Percentiles rank a stretch among this genome's conserved stretches.
These are phyloP conservation scores for Acarospora socialis DNA, from an alignment of 2,329 filamentous ascomycete genomes.

Conservation along the genomic window DNA sequence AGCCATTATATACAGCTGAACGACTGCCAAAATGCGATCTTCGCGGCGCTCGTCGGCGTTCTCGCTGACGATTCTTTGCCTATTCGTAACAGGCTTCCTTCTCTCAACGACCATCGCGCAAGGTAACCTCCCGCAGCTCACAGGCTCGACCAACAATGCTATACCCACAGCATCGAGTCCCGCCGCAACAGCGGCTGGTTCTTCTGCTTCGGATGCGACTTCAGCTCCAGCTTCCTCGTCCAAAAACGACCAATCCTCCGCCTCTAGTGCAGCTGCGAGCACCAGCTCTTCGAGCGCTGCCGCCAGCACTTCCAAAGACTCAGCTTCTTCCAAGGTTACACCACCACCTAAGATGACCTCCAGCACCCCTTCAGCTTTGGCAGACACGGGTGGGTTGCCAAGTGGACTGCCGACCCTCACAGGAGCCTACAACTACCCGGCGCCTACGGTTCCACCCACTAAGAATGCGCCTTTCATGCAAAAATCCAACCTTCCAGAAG, in stretches of 20 bases:
- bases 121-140: conserved; percentile 18
- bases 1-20: background rate
- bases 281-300: conserved; percentile 12
- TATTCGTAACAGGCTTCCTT: conserved; percentile 20
- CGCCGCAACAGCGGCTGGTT: conserved; percentile 4
- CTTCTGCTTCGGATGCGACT: conserved; percentile 5
- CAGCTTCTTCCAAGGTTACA: conserved; percentile 2
- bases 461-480: conserved; percentile 83
- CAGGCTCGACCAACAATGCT: conserved; percentile 4
- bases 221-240: conserved; percentile 17
- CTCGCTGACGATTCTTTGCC: conserved; percentile 14
- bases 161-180: background rate
- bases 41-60: background rate
- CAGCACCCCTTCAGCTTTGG: conserved; percentile 1
- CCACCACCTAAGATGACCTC: too few relatives aligned
- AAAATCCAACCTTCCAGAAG: conserved; percentile 69
- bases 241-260: conserved; percentile 11
- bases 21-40: background rate
- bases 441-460: conserved; percentile 67
- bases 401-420: conserved; percentile 37
- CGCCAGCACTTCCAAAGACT: conserved; percentile 9
- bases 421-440: conserved; percentile 49
- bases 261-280: conserved; percentile 10
- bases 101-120: conserved; percentile 22
- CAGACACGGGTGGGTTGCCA: conserved; percentile 3